Base-by-base conservation (phyloP, 352 stramenopile genomes). In the Pythium periplocum region DNA sequence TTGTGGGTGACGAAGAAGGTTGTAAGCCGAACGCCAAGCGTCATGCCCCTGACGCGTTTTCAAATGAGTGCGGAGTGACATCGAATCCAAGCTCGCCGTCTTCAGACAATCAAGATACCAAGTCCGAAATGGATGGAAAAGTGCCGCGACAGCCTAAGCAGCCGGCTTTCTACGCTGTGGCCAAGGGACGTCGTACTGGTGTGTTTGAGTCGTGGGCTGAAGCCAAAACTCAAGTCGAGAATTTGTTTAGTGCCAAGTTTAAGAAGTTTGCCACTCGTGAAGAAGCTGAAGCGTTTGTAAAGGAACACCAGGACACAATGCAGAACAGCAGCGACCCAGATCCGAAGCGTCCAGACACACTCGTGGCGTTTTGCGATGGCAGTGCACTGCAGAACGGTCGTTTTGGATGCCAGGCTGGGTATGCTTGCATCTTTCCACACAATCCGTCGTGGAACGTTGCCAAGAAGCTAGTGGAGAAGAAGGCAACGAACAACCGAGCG, bases 401-500 rank as follows among this genome's bases (percentile, higher is more conserved):
- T 6, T 62, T 59, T 5, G 66, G 62, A n/a, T 83, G 75, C 34
- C 68, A 69, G 10, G 82, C 78, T 0, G 82, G 78, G 0, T 93
- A 78, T 47, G 83, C 79, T 9, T 93, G 83, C 35, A 79, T 93
- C 43, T 90, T 93, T 39, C 83, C 83, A 4, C 78, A 93, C 45
- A 61, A 60, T 9, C 45, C 70, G 10, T 46, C 64, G 6, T 93
- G 78, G 83, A 84, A 90, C 45, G 68, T 93, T 35, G 62, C 69
- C 36, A 69, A 66, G 44, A 69, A 80, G 46, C 53, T 89, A 4
- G 31, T 66, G 36, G 71, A 83, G 44, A 55, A 59, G 0, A 45
- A 54, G n/a, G 62, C 57, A 6, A 81, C 75, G 1, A 87, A 84
- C 54, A 82, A 82, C 40, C 62, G 77, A 36, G 66, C 74, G 4